Conservation (phyloP, 441 rosid species). For the Euphorbia corollata region DNA sequence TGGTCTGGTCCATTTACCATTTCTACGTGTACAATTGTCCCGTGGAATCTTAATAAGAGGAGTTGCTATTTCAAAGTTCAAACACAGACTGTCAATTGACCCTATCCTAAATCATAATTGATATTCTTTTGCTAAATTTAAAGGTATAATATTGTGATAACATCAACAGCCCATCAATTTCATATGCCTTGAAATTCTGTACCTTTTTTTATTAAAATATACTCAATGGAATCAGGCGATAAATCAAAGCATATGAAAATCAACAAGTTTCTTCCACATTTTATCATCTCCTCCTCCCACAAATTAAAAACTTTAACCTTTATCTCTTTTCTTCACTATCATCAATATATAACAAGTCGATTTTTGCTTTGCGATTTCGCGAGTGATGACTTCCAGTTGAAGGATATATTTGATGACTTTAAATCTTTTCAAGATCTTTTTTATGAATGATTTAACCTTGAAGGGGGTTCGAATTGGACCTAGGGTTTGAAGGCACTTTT, state of each 20-base stretch:
- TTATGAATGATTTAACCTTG: too few species aligned
- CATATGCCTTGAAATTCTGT: conserved; percentile 6
- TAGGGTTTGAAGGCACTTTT: too few species aligned
- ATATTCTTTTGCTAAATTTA: too few species aligned
- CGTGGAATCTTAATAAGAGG: conserved; percentile 27
- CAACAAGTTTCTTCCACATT: conserved; percentile 14
- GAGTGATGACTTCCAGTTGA: background rate
- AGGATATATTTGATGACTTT: background rate
- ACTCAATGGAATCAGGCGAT: background rate
- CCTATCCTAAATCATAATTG: background rate
- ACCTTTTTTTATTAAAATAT: conserved; percentile 5
- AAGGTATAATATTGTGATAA: background rate
- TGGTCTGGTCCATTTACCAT: background rate
- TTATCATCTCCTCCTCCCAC: background rate
- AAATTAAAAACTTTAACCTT: too few species aligned
- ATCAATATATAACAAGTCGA: background rate
- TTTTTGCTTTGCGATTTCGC: background rate
- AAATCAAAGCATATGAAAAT: background rate
- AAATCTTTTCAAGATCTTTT: too few species aligned
- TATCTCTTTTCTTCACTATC: background rate
- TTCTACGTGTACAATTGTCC: conserved; percentile 23
- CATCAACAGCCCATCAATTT: conserved; percentile 14
- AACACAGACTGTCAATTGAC: conserved; percentile 29
- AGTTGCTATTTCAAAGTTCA: conserved; percentile 20
- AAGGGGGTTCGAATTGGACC: too few species aligned